A percentile compares a stretch with the other conserved stretches of the same genome.
phyloP scores from a whole-genome alignment of 106 monocot genomes.

The Phalaenopsis aphrodite region DNA sequence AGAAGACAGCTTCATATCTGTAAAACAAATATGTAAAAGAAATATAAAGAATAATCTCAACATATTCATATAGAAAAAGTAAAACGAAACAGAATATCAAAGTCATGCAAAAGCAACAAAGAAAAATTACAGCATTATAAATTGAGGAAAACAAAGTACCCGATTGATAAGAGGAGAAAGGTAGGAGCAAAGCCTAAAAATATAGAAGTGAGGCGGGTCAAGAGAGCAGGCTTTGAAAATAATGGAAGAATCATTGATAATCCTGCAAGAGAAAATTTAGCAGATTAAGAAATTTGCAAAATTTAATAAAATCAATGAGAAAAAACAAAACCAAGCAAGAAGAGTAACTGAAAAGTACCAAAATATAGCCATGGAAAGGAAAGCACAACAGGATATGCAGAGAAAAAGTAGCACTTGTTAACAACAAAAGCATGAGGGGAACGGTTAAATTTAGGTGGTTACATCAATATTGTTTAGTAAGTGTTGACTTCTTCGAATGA shows the following conservation, averaged over 20 bases:
- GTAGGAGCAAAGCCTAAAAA: conserved; percentile 89
- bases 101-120: neutral
- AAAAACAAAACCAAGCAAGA: neutral
- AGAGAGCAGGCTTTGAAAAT: conserved; percentile 53
- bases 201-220: conserved; percentile 78
- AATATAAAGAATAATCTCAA: neutral
- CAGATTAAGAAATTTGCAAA: neutral
- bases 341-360: too few relatives aligned
- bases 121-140: conserved; percentile 2
- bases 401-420: neutral
- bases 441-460: neutral
- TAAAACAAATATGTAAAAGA: conserved; percentile 8
- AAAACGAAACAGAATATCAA: neutral
- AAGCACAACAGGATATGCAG: too few relatives aligned
- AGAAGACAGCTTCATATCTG: conserved; percentile 94
- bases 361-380: too few relatives aligned
- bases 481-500: too few relatives aligned
- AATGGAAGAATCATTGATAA: conserved; percentile 72
- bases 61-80: conserved; percentile 1
- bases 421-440: neutral
- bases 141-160: conserved; percentile 34
- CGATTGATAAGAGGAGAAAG: conserved; percentile 79
- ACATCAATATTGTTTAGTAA: neutral
- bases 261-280: conserved; percentile 34
- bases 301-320: neutral